phyloP scores from a whole-genome alignment of 345 rosid species.

The Camelina laxa region DNA sequence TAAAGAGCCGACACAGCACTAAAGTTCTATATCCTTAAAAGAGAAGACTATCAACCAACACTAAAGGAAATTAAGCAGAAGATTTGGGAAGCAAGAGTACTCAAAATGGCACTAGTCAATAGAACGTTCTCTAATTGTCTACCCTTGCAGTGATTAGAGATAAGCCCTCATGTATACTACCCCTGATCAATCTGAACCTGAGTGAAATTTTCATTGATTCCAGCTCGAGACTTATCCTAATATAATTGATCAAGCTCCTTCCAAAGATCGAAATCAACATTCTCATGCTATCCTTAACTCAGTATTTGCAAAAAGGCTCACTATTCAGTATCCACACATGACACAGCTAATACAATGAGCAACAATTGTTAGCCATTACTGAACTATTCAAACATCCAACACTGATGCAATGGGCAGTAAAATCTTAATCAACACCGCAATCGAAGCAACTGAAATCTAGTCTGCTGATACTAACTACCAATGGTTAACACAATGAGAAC shows the following conservation, averaged over 20 bases:
- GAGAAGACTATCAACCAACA: slow-evolving; percentile 2
- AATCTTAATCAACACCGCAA: background rate
- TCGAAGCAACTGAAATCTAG: background rate
- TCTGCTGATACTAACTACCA: background rate
- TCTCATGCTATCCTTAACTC: slow-evolving; percentile 8
- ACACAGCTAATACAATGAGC: background rate
- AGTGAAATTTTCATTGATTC: slow-evolving; percentile 1
- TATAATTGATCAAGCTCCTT: slow-evolving; percentile 5
- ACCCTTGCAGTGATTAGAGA: background rate
- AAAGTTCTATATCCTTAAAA: background rate
- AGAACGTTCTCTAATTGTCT: too few relatives aligned
- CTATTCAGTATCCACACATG: slow-evolving; percentile 17
- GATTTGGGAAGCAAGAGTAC: background rate
- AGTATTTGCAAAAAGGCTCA: background rate
- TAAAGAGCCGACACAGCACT: background rate
- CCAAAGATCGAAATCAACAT: background rate
- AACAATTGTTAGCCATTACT: background rate
- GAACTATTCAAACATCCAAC: slow-evolving; percentile 1
- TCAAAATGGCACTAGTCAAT: slow-evolving; percentile 2
- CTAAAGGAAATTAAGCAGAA: slow-evolving; percentile 10
- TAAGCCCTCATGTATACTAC: slow-evolving; percentile 9
- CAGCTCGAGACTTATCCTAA: background rate
- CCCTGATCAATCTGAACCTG: background rate
- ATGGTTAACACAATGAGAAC: background rate
- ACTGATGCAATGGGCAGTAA: slow-evolving; percentile 16